Percentiles rank a stretch among this genome's conserved stretches.
These are phyloP conservation scores for Claviceps quebecensis DNA, from an alignment of 2,329 filamentous ascomycete species.

Conservation along the genomic window DNA sequence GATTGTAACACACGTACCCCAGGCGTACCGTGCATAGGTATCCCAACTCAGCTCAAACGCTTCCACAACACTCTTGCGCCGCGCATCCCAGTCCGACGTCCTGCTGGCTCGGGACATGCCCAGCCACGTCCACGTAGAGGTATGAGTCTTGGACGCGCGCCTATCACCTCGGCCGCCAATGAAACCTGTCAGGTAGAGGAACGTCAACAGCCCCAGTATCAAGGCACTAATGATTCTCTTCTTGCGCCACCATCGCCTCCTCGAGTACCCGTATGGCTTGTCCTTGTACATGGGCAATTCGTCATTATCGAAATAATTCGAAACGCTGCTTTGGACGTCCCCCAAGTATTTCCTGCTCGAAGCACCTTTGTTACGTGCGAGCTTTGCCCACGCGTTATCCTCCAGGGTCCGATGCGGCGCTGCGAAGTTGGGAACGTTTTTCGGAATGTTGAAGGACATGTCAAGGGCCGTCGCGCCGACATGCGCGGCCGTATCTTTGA, in stretches of 20 bases:
- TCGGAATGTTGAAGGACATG: conserved; percentile 55
- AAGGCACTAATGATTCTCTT: conserved; percentile 44
- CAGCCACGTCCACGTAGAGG: conserved; percentile 40
- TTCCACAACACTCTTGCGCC: conserved; percentile 71
- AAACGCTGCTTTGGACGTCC: conserved; percentile 47
- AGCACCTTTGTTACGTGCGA: conserved; percentile 19
- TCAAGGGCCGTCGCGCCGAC: conserved; percentile 34
- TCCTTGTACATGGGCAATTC: conserved; percentile 93
- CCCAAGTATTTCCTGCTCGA: conserved; percentile 27
- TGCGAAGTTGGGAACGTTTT: conserved; percentile 54
- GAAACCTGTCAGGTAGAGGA: conserved; percentile 59
- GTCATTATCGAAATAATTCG: conserved; percentile 45
- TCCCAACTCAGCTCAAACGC: conserved; percentile 88
- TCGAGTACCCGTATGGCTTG: conserved; percentile 70
- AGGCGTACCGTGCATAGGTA: conserved; percentile 81
- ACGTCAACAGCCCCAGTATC: conserved; percentile 37
- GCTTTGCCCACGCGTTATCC: conserved; percentile 50
- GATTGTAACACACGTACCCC: conserved; percentile 51
- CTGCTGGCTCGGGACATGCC: conserved; percentile 31
- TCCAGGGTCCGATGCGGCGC: conserved; percentile 51
- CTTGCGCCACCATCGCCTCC: conserved; percentile 45
- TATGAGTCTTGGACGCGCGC: conserved; percentile 20
- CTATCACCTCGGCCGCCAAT: conserved; percentile 26
- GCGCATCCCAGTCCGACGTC: conserved; percentile 57
- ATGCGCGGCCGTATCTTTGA: conserved; percentile 34